phyloP scores from a whole-genome alignment of 2,329 filamentous ascomycete species.

The Acrocalymma vagum region DNA sequence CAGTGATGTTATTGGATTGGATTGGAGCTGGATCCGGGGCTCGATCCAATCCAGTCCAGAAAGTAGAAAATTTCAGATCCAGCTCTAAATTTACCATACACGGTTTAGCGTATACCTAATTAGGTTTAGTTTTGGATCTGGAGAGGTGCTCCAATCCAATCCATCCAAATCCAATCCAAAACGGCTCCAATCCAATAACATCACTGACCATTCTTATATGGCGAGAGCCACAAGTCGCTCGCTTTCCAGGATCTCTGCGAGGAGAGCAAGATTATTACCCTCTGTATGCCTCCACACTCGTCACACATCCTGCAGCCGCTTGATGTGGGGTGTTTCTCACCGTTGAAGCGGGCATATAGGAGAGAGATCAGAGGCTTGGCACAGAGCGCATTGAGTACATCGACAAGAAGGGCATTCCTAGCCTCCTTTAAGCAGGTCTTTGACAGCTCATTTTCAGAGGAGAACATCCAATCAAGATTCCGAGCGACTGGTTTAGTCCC shows the following conservation, averaged over 20 bases:
- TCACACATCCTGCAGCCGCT: conserved; percentile 8
- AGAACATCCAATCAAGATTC: conserved; percentile 41
- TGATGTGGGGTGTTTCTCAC: conserved; percentile 10
- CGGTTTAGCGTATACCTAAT: too few relatives aligned
- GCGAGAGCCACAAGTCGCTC: conserved; percentile 12
- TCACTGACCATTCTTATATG: too few relatives aligned
- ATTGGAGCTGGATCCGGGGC: too few relatives aligned
- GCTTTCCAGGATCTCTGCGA: neutral
- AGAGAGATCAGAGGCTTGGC: conserved; percentile 34
- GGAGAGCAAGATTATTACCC: conserved; percentile 4
- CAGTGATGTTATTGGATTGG: too few relatives aligned
- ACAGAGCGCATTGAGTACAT: too few relatives aligned
- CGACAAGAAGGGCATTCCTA: conserved; percentile 25
- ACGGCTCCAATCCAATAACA: too few relatives aligned
- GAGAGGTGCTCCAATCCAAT: too few relatives aligned
- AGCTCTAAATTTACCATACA: too few relatives aligned
- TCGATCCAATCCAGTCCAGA: too few relatives aligned
- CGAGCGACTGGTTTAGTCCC: conserved; percentile 41
- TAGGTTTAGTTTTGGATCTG: too few relatives aligned
- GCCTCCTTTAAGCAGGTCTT: conserved; percentile 32
- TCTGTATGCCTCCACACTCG: conserved; percentile 6
- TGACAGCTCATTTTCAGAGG: conserved; percentile 29
- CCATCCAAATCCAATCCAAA: too few relatives aligned
- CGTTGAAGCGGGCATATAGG: conserved; percentile 30
- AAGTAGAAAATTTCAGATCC: too few relatives aligned